Evolutionary conservation across 345 rosid genomes (phyloP).

Genomic region (Orychophragmus violaceus): DNA sequence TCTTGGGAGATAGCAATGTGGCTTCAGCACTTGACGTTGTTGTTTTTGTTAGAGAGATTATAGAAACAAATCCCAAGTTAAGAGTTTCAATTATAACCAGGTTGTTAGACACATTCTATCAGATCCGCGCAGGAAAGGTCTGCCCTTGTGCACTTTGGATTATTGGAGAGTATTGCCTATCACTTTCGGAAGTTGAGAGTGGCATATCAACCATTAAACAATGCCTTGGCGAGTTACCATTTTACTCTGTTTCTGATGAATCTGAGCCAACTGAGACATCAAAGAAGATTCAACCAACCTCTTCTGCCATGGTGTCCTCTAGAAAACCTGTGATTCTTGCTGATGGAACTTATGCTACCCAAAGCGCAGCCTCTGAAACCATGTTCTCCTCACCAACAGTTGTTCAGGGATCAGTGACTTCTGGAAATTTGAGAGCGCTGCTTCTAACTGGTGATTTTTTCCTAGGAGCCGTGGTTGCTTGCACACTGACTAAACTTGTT

Average conservation of each 20-base stretch:
- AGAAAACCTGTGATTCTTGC: conserved; percentile 82
- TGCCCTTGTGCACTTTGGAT: conserved; percentile 93
- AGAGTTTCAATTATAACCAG: conserved; percentile 82
- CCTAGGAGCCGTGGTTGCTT: conserved; percentile 94
- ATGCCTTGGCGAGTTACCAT: conserved; percentile 85
- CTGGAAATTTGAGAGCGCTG: conserved; percentile 79
- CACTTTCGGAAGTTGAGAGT: conserved; percentile 81
- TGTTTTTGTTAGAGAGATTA: conserved; percentile 76
- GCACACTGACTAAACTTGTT: conserved; percentile 89
- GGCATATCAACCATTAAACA: conserved; percentile 77
- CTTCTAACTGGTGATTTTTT: conserved; percentile 92
- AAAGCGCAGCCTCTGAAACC: conserved; percentile 86
- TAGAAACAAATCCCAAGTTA: conserved; percentile 74
- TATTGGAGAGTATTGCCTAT: conserved; percentile 85
- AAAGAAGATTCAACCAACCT: conserved; percentile 50
- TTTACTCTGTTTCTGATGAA: conserved; percentile 64
- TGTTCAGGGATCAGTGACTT: conserved; percentile 66
- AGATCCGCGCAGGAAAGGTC: conserved; percentile 80
- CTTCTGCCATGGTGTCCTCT: conserved; percentile 58
- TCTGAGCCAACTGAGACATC: conserved; percentile 59
- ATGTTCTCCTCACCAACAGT: conserved; percentile 68
- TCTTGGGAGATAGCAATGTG: conserved; percentile 80
- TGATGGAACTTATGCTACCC: conserved; percentile 88
- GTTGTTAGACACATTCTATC: conserved; percentile 80
- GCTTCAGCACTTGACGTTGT: conserved; percentile 84